These are phyloP conservation scores for Saccharomyces pastorianus DNA, from an alignment of 1,139 yeast genomes.

Conservation along the genomic window DNA sequence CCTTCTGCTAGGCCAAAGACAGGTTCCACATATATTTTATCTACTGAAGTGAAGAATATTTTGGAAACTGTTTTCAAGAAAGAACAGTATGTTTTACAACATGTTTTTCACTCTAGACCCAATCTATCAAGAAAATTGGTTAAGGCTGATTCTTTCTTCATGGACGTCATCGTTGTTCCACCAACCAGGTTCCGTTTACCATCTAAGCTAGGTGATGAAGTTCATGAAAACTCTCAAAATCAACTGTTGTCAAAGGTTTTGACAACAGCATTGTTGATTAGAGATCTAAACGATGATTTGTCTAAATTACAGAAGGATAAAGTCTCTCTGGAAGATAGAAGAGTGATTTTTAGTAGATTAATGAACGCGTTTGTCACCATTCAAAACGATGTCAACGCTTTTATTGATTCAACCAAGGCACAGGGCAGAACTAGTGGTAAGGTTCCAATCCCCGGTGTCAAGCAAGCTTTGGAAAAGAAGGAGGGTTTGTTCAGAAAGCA, in stretches of 20 bases:
- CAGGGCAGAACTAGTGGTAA: constrained; percentile 59
- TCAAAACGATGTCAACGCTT: constrained; percentile 92
- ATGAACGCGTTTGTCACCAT: constrained; percentile 93
- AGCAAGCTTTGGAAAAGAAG: constrained; percentile 96
- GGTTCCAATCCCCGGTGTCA: constrained; percentile 84
- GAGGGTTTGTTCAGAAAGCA: constrained; percentile 97
- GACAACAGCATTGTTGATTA: constrained; percentile 69
- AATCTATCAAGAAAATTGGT: constrained; percentile 40
- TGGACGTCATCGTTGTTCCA: constrained; percentile 83
- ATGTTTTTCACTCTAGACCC: constrained; percentile 75
- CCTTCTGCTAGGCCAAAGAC: constrained; percentile 48
- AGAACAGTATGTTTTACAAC: constrained; percentile 57
- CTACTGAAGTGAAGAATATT: constrained; percentile 78
- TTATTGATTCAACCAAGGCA: constrained; percentile 85
- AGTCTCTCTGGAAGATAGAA: constrained; percentile 59
- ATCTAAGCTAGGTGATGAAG: constrained; percentile 91
- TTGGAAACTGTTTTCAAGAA: constrained; percentile 64
- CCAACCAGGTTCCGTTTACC: constrained; percentile 96
- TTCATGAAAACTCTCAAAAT: constrained; percentile 91
- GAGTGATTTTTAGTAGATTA: constrained; percentile 72
- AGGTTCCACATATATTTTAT: constrained; percentile 76
- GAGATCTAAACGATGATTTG: constrained; percentile 82
- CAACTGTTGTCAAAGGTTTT: constrained; percentile 75
- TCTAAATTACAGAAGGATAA: constrained; percentile 54
- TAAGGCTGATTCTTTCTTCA: constrained; percentile 82